Base-by-base conservation (phyloP, 2,329 filamentous ascomycete species). In the Calonectria pteridis region DNA sequence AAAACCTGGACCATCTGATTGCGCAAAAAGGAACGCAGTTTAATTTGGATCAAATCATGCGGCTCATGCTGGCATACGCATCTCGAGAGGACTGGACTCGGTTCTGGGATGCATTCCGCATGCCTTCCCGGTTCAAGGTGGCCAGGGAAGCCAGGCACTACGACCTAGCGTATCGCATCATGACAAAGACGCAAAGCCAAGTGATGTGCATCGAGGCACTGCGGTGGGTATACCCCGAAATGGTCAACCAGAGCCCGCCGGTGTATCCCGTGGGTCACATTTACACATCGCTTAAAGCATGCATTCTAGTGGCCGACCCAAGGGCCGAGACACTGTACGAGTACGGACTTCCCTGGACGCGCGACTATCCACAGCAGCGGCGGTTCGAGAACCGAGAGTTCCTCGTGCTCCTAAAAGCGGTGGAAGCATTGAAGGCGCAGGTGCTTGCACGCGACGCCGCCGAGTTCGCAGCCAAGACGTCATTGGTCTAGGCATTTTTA, bases 61-160 rank as follows among this genome's bases (percentile, higher is more conserved):
- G 82, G 23, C 82, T 91, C 43, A 83, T 91, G 83, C 77, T 82
- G 4, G 84, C 85, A 1, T 89, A 91, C 75, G 86, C 89, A 6
- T 75, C 77, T 26, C 85, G 86, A 72, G 78, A 81, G 23, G 84
- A 91, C 76, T 93, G 91, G 87, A 81, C 87, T 20, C 84, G 85
- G 7, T 91, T 94, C 78, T 93, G 91, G 91, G 86, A 90, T 26
- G 80, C 87, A 13, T 94, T 93, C 87, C 87, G 88, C 69, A 86
- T 88, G 70, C 87, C 90, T 5, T 84, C 91, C 18, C 85, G 88
- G 50, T 87, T 88, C 76, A 83, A 87, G 49, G 80, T 82, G 11
- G 77, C 85, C 1, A 89, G 92, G 26, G 88, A 89, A 0, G 79
- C 84, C n/a, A 80, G 81, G 20, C 85, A 93, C 75, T 94, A 94